phyloP scores from a whole-genome alignment of 768 basidiomycete species.

The Tephrocybe sp. region DNA sequence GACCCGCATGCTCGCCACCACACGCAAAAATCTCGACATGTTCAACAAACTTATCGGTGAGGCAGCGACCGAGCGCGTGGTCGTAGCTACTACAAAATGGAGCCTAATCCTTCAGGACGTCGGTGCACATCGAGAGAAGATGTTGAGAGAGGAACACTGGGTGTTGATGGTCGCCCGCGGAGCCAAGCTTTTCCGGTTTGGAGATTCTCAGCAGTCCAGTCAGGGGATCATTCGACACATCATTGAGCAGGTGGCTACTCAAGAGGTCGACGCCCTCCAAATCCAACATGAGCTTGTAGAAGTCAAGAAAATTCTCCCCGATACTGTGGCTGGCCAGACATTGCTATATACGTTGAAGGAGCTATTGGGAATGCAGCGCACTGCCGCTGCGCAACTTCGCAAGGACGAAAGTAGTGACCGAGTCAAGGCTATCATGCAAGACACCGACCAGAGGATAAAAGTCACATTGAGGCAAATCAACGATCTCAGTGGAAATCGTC shows the following conservation, averaged over 20 bases:
- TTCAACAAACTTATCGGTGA: too few relatives aligned
- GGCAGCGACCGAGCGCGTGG: conserved; percentile 15
- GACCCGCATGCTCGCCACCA: conserved; percentile 20
- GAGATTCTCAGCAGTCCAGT: conserved; percentile 9
- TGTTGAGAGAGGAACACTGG: conserved; percentile 10
- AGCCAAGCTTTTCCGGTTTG: conserved; percentile 7
- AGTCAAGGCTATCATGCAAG: conserved; percentile 14
- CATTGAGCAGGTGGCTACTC: conserved; percentile 4
- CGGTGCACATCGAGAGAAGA: conserved; percentile 6
- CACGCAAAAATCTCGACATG: conserved; percentile 18
- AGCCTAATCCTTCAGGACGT: conserved; percentile 1
- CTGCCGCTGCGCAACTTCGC: conserved; percentile 7
- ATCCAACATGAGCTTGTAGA: conserved; percentile 25
- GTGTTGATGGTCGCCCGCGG: conserved; percentile 10
- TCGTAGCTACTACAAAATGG: conserved; percentile 18
- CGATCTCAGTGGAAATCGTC: too few relatives aligned
- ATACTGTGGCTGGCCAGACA: conserved; percentile 21
- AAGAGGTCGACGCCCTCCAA: conserved; percentile 11
- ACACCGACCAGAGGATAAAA: conserved; percentile 15
- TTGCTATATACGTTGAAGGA: conserved; percentile 15
- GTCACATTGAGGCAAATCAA: too few relatives aligned
- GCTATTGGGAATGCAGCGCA: conserved; percentile 8
- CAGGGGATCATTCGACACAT: conserved; percentile 9
- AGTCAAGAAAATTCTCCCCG: conserved; percentile 18
- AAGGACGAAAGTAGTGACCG: conserved; percentile 6